Evolutionary conservation across 441 rosid species (phyloP).

Genomic region (Breynia disticha): DNA sequence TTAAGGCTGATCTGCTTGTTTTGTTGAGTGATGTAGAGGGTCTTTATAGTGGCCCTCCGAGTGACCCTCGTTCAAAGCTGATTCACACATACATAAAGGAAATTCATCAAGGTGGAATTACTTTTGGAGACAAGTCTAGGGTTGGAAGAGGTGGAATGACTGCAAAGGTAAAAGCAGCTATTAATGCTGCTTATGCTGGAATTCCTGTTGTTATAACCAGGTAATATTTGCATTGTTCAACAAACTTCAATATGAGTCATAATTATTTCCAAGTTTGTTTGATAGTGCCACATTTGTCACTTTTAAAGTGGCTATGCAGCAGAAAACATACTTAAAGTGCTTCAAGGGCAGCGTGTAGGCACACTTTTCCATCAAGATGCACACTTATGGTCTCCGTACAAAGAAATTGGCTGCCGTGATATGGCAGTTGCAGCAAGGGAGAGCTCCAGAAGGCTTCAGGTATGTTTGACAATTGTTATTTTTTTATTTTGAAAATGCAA

Average conservation of each 20-base stretch:
- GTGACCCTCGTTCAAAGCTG: constrained; percentile 77
- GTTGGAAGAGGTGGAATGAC: constrained; percentile 99
- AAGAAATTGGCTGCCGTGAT: constrained; percentile 52
- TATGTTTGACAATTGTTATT: constrained; percentile 16
- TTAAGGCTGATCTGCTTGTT: constrained; percentile 87
- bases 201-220: constrained; percentile 93
- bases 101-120: constrained; percentile 73
- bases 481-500: no score
- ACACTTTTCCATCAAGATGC: constrained; percentile 90
- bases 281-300: constrained; percentile 17
- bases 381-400: constrained; percentile 47
- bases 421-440: constrained; percentile 99
- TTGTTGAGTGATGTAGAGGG: constrained; percentile 97
- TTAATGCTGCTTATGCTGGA: constrained; percentile 78
- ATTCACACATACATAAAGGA: constrained; percentile 77
- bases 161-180: constrained; percentile 97
- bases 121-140: constrained; percentile 96
- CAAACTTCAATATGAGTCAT: no score
- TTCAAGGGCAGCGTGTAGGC: constrained; percentile 80
- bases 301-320: constrained; percentile 73
- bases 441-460: constrained; percentile 94
- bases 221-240: constrained; percentile 22
- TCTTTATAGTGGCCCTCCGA: constrained; percentile 95
- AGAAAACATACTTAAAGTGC: constrained; percentile 63
- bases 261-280: constrained; percentile 4